Evolutionary conservation across 2,329 filamentous ascomycete genomes (phyloP).

Genomic region (Epichloe sp.): DNA sequence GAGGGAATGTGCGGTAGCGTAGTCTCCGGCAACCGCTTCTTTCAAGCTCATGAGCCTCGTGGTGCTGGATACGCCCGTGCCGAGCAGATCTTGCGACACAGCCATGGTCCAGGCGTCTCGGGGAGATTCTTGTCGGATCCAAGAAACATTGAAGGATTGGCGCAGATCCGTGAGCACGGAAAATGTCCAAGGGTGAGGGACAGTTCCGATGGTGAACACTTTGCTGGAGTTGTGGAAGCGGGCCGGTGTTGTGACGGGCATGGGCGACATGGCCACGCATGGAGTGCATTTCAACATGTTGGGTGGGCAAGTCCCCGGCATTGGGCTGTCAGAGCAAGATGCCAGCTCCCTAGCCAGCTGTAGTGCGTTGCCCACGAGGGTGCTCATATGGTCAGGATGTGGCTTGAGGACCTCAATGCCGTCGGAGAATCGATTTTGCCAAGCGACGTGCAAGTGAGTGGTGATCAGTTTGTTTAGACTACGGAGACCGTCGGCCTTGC

Average conservation of each 20-base stretch:
- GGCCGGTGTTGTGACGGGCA: constrained; percentile 53
- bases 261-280: constrained; percentile 49
- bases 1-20: constrained; percentile 49
- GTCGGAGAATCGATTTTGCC: constrained; percentile 64
- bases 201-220: constrained; percentile 70
- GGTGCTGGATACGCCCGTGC: constrained; percentile 43
- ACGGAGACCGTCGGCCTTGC: constrained; percentile 46
- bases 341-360: constrained; percentile 64
- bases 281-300: constrained; percentile 62
- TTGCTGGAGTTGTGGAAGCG: constrained; percentile 59
- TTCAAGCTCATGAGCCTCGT: constrained; percentile 65
- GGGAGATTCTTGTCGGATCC: constrained; percentile 52
- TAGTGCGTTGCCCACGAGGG: constrained; percentile 55
- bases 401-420: constrained; percentile 79
- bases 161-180: constrained; percentile 52
- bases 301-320: constrained; percentile 70
- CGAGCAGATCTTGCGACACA: constrained; percentile 57
- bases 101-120: constrained; percentile 70
- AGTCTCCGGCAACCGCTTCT: constrained; percentile 61
- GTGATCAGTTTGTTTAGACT: constrained; percentile 66
- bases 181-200: constrained; percentile 85
- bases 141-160: constrained; percentile 46
- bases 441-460: constrained; percentile 71
- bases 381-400: constrained; percentile 58
- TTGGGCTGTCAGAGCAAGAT: constrained; percentile 59